Percentiles rank a stretch among this genome's conserved stretches.
Conservation (phyloP, 805 yeast species). For the Priceomyces haplophilus region DNA sequence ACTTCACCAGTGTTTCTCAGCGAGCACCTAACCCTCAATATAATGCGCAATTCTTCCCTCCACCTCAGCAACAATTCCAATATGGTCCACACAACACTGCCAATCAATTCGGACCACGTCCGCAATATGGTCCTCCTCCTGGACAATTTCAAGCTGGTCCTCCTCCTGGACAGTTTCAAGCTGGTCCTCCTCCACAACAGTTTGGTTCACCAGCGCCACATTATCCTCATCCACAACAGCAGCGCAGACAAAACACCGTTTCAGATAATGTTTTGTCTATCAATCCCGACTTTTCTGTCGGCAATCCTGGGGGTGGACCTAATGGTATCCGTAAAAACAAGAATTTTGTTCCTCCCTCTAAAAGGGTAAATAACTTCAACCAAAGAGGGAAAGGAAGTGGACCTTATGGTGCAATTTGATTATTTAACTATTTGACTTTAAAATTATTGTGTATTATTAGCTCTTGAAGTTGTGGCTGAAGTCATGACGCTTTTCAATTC, state of each 20-base stretch:
- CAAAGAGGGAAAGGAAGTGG: conserved; percentile 14
- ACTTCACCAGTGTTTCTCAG: conserved; percentile 77
- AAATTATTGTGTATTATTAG: conserved; percentile 4
- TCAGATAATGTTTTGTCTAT: conserved; percentile 37
- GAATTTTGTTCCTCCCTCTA: conserved; percentile 22
- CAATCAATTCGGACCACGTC: conserved; percentile 15
- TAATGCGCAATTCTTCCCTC: conserved; percentile 5
- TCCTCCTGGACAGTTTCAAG: conserved; percentile 6
- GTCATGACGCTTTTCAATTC: background rate
- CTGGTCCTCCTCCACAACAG: conserved; percentile 5
- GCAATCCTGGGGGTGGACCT: conserved; percentile 34
- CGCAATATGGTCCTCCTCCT: conserved; percentile 17
- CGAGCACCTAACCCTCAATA: conserved; percentile 61
- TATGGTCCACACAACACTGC: conserved; percentile 7
- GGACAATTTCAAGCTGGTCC: conserved; percentile 10
- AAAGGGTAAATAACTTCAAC: conserved; percentile 10
- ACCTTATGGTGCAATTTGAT: conserved; percentile 17
- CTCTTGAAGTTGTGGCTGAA: background rate
- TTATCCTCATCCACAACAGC: conserved; percentile 6
- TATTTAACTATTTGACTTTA: background rate
- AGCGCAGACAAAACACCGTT: conserved; percentile 24
- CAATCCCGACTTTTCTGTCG: conserved; percentile 40
- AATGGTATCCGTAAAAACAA: conserved; percentile 17
- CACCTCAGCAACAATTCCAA: conserved; percentile 6
- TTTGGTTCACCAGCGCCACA: background rate